phyloP scores from a whole-genome alignment of 768 basidiomycete genomes.

The Pisolithus marmoratus region DNA sequence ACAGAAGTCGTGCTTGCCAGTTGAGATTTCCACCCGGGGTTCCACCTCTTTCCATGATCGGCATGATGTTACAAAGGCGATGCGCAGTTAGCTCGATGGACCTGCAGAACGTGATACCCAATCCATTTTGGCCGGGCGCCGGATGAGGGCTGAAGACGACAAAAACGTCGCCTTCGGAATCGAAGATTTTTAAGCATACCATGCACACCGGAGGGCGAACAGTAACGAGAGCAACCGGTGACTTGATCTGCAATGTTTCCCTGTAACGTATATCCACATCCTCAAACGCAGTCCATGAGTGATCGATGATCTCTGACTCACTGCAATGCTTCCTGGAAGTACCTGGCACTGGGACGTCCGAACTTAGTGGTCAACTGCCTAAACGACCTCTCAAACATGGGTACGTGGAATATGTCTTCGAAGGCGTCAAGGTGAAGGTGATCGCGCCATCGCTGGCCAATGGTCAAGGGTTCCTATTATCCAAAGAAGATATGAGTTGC shows the following conservation, averaged over 20 bases:
- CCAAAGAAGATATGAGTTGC: background rate
- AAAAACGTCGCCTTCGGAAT: constrained; percentile 32
- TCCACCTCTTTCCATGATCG: constrained; percentile 31
- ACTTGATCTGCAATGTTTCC: constrained; percentile 10
- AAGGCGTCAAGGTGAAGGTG: constrained; percentile 39
- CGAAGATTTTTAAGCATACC: constrained; percentile 36
- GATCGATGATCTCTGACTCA: constrained; percentile 1
- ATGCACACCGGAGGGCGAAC: constrained; percentile 59
- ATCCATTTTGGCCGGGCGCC: constrained; percentile 42
- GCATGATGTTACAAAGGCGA: constrained; percentile 40
- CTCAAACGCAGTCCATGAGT: background rate
- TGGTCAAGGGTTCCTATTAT: no score
- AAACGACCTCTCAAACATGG: constrained; percentile 41
- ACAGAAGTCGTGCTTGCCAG: constrained; percentile 51
- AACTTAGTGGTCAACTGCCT: constrained; percentile 31
- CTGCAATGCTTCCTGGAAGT: constrained; percentile 24
- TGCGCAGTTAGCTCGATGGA: constrained; percentile 36
- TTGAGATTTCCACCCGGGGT: constrained; percentile 33
- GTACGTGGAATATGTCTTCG: constrained; percentile 42
- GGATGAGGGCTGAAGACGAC: constrained; percentile 59
- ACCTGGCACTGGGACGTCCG: constrained; percentile 26
- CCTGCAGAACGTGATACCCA: constrained; percentile 47
- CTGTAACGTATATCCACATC: constrained; percentile 12
- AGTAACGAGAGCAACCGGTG: constrained; percentile 37
- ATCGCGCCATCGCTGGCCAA: no score